Percentiles rank a stretch among this genome's conserved stretches.
phyloP scores from a whole-genome alignment of 2,329 filamentous ascomycete genomes.

The Pseudogymnoascus destructans region DNA sequence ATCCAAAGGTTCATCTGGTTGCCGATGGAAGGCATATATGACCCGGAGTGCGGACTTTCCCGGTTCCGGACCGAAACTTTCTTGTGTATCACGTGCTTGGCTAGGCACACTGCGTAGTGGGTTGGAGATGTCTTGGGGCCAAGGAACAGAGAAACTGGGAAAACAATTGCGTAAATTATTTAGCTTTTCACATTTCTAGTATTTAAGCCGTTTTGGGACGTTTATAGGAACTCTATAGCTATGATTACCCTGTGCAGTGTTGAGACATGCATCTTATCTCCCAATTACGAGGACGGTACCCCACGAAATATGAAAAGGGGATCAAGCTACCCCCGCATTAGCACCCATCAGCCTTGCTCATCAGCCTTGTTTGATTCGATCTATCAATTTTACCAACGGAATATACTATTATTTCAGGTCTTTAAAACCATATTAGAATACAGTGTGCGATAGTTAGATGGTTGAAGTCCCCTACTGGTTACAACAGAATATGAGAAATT shows the following conservation, averaged over 20 bases:
- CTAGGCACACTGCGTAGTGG: neutral
- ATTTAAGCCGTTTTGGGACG: neutral
- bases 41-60: neutral
- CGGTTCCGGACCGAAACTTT: slow-evolving; percentile 6
- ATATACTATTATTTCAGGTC: neutral
- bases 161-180: neutral
- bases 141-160: neutral
- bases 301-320: neutral
- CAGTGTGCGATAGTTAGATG: neutral
- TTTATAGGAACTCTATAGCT: neutral
- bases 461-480: neutral
- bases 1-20: slow-evolving; percentile 1
- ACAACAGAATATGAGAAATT: neutral
- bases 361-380: neutral
- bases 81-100: neutral
- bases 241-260: neutral
- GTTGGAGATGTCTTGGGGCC: neutral
- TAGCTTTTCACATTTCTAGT: neutral
- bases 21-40: slow-evolving; percentile 4
- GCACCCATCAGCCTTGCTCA: neutral
- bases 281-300: neutral
- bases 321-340: slow-evolving; percentile 1
- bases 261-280: neutral
- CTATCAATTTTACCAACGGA: neutral
- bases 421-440: neutral